A percentile compares a stretch with the other conserved stretches of the same genome.
Evolutionary conservation across 2,329 filamentous ascomycete species (phyloP).

Genomic region (Colletotrichum phormii): DNA sequence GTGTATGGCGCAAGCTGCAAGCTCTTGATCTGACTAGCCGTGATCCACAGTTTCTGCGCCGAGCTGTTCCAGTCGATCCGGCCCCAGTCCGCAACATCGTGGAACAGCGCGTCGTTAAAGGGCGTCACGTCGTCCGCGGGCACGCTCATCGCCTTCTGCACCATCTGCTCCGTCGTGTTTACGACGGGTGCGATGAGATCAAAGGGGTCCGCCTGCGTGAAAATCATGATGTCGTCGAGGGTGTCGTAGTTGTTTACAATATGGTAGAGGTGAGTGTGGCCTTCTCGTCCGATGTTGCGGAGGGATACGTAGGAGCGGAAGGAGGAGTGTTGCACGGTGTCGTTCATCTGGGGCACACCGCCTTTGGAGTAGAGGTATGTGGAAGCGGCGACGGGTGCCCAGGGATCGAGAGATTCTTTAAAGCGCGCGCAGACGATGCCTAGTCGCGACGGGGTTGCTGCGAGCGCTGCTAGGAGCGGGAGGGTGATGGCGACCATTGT

Average conservation of each 20-base stretch:
- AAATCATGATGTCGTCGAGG: constrained; percentile 36
- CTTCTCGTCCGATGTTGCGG: constrained; percentile 31
- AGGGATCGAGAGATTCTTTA: constrained; percentile 34
- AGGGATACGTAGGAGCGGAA: constrained; percentile 35
- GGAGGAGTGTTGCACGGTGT: constrained; percentile 25
- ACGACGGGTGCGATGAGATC: constrained; percentile 24
- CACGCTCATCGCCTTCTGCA: constrained; percentile 14
- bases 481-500: constrained; percentile 1
- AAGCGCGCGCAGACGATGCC: constrained; percentile 35
- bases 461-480: neutral
- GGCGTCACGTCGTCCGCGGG: constrained; percentile 31
- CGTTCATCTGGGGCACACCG: constrained; percentile 24
- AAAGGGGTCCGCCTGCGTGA: constrained; percentile 34
- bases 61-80: constrained; percentile 31
- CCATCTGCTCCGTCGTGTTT: constrained; percentile 30
- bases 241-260: constrained; percentile 27
- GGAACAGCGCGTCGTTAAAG: constrained; percentile 30
- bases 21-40: constrained; percentile 27
- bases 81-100: constrained; percentile 34
- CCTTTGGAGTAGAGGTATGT: constrained; percentile 38
- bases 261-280: constrained; percentile 30
- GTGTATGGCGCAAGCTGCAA: constrained; percentile 27
- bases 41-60: constrained; percentile 35
- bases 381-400: constrained; percentile 14
- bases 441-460: neutral